Conservation (phyloP, 805 yeast genomes). For the Lachancea cidri region DNA sequence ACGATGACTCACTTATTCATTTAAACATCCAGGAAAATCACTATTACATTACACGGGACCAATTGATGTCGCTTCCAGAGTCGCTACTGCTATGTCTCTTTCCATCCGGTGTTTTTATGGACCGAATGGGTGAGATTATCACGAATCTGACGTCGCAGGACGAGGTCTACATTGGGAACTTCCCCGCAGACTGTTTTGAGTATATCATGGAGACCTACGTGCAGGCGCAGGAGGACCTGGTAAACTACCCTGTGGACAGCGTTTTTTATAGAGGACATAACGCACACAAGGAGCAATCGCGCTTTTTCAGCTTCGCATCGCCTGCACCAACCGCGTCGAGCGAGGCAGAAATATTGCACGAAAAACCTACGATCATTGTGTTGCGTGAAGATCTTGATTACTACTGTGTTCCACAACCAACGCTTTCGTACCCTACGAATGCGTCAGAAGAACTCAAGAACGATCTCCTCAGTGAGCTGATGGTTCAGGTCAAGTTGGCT, state of each 20-base stretch:
- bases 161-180: conserved; percentile 67
- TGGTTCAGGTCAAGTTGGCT: conserved; percentile 62
- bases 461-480: conserved; percentile 38
- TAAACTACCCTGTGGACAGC: conserved; percentile 37
- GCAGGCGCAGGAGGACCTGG: conserved; percentile 58
- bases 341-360: conserved; percentile 61
- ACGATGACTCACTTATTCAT: conserved; percentile 57
- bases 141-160: conserved; percentile 76
- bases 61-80: conserved; percentile 88
- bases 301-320: conserved; percentile 26
- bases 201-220: conserved; percentile 73
- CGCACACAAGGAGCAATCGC: conserved; percentile 15
- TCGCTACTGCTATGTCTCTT: conserved; percentile 78
- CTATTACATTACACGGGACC: conserved; percentile 80
- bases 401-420: conserved; percentile 66
- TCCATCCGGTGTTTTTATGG: conserved; percentile 86
- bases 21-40: conserved; percentile 70
- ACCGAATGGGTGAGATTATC: conserved; percentile 69
- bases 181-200: conserved; percentile 79
- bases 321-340: conserved; percentile 13
- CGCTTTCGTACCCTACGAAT: conserved; percentile 45
- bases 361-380: conserved; percentile 86
- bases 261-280: conserved; percentile 29
- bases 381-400: conserved; percentile 91
- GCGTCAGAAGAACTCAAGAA: conserved; percentile 40